Evolutionary conservation across 2,329 filamentous ascomycete species (phyloP).

Genomic region (Aureobasidium sp.): DNA sequence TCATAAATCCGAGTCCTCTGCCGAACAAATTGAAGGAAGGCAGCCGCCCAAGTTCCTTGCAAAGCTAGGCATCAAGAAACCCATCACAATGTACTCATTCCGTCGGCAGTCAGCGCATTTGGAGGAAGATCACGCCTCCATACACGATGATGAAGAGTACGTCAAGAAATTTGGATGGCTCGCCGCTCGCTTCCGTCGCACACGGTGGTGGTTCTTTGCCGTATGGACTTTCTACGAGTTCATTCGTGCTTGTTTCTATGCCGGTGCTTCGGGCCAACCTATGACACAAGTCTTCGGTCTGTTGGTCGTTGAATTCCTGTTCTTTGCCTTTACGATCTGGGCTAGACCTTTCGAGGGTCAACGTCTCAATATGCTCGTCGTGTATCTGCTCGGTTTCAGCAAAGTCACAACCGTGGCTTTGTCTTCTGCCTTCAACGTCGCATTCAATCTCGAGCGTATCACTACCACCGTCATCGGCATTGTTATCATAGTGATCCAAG

Average conservation of each 20-base stretch:
- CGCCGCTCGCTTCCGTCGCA: conserved; percentile 57
- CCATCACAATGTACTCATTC: not conserved
- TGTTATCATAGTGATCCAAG: conserved; percentile 67
- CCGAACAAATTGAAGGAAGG: not conserved
- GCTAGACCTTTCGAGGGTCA: conserved; percentile 62
- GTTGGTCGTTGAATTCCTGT: conserved; percentile 57
- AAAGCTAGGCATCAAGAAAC: conserved; percentile 26
- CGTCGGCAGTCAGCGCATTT: conserved; percentile 9
- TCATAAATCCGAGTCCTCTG: conserved; percentile 17
- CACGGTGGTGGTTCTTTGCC: conserved; percentile 69
- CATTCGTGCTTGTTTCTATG: conserved; percentile 62
- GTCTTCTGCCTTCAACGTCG: conserved; percentile 59
- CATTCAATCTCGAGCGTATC: conserved; percentile 56
- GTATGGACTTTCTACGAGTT: conserved; percentile 66
- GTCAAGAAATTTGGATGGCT: conserved; percentile 66
- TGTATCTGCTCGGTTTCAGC: conserved; percentile 64
- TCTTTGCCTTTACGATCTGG: conserved; percentile 50
- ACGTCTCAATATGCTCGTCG: conserved; percentile 58
- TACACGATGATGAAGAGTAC: conserved; percentile 58
- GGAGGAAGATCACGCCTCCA: conserved; percentile 23
- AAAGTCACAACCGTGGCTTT: conserved; percentile 63
- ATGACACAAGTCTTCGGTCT: conserved; percentile 62
- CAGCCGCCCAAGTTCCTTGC: conserved; percentile 41
- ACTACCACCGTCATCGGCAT: conserved; percentile 61
- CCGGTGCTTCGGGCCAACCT: conserved; percentile 53